Percentiles rank a stretch among this genome's conserved stretches.
These are phyloP conservation scores for Cerioporus squamosus DNA, from an alignment of 1,284 basidiomycete genomes.

Conservation along the genomic window DNA sequence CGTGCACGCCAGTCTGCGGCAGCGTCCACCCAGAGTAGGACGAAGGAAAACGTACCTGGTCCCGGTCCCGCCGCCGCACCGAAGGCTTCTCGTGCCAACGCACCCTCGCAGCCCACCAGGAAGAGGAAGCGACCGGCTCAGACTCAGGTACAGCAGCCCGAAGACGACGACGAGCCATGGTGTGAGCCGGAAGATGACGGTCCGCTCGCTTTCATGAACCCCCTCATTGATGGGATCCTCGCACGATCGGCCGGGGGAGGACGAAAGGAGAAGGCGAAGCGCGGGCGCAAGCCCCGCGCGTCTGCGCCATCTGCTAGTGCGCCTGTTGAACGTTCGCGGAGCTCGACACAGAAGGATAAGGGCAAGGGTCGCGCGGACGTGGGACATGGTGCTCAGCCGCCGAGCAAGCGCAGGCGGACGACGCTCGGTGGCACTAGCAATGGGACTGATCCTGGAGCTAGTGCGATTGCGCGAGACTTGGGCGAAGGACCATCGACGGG, in stretches of 20 bases:
- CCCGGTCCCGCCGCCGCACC: background rate
- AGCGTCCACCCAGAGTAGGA: background rate
- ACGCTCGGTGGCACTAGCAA: background rate
- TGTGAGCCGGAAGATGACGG: background rate
- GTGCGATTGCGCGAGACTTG: background rate
- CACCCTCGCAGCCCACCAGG: no score
- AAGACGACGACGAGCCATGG: conserved; percentile 1
- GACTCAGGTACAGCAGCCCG: background rate
- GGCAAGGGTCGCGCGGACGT: conserved; percentile 1
- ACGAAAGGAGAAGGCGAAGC: background rate
- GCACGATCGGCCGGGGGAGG: background rate
- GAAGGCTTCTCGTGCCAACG: no score
- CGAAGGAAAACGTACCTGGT: no score
- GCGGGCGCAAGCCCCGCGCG: background rate
- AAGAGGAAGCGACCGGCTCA: background rate
- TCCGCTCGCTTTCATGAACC: background rate
- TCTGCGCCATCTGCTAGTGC: background rate
- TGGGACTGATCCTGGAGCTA: background rate
- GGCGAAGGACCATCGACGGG: background rate
- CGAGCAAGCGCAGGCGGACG: conserved; percentile 15
- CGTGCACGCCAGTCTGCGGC: background rate
- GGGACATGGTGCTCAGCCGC: background rate
- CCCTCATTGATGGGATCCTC: background rate
- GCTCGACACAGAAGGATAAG: background rate
- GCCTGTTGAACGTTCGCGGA: background rate